These are phyloP conservation scores for Penicillium pancosmium DNA, from an alignment of 495 filamentous ascomycete species.

Conservation along the genomic window DNA sequence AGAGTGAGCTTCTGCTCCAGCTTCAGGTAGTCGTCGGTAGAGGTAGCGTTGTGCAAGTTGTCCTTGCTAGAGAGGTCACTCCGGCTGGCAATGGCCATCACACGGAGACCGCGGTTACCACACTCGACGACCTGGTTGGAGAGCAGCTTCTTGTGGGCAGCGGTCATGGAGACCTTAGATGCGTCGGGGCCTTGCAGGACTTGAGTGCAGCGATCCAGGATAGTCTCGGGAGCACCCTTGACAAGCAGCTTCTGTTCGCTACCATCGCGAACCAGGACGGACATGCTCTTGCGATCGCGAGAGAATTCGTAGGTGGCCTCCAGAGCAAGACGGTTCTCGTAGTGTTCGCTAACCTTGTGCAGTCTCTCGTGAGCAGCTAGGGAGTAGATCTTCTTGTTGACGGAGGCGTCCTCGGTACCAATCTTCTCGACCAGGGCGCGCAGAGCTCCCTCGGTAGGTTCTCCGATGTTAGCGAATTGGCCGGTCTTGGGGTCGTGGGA, in stretches of 20 bases:
- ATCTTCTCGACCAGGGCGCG: constrained; percentile 94
- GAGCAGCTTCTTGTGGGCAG: constrained; percentile 67
- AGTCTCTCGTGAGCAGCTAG: constrained; percentile 60
- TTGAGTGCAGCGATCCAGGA: constrained; percentile 88
- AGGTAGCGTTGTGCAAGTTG: constrained; percentile 72
- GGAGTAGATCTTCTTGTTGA: constrained; percentile 55
- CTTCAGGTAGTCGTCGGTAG: constrained; percentile 78
- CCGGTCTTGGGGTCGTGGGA: constrained; percentile 75
- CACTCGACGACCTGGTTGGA: constrained; percentile 82
- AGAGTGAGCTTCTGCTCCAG: constrained; percentile 94
- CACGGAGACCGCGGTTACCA: constrained; percentile 87
- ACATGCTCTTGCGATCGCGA: constrained; percentile 99
- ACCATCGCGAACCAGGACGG: constrained; percentile 77
- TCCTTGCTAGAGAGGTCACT: constrained; percentile 71
- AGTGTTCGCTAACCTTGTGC: constrained; percentile 81
- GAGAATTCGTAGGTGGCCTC: constrained; percentile 97
- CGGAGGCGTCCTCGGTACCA: constrained; percentile 63
- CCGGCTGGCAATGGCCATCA: constrained; percentile 87
- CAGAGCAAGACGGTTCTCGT: constrained; percentile 72
- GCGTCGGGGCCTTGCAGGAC: constrained; percentile 74
- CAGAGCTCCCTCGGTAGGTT: constrained; percentile 94
- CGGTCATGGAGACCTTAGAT: constrained; percentile 68
- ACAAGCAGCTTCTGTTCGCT: constrained; percentile 80
- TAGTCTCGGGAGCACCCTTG: constrained; percentile 94
- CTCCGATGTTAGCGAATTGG: constrained; percentile 83